Base-by-base conservation (phyloP, 331 rosid genomes). In the Acacia concinna region DNA sequence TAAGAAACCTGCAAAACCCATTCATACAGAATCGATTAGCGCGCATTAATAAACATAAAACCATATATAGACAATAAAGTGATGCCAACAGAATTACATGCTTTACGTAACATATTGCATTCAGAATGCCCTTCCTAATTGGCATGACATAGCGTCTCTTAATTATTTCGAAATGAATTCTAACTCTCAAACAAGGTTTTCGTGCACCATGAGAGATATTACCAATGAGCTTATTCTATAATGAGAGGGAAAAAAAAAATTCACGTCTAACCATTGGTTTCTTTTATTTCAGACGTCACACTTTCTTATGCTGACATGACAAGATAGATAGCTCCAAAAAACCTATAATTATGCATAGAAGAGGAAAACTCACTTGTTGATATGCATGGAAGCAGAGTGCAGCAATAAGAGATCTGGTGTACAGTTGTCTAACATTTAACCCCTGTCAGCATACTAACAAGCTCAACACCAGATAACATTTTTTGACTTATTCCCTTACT, bases 361-460 rank as follows among this genome's bases (percentile, higher is more conserved):
- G 70, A 47, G 74, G 57, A 76, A 30, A 54, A 77, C 91, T 82
- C 62, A 93, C 99, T 90, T 96, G 99, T 83, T 96, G 99, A 82
- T 96, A 96, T n/a, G 97, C 97, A 54, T 96, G 99, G 92, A 88
- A 96, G 85, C 97, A 91, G 59, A 96, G 90, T 65, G 98, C 99
- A 82, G 98, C 99, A 57, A 96, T 34, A 83, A 96, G 85, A 68
- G 97, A 87, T 88, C 98, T 85, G 23, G 67, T 74, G 84, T 78
- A 89, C 13, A 96, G 17, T 85, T 91, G 92, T 5, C 83, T 84
- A 74, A 96, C 81, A 81, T 88, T 84, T 78, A 96, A 84, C 46
- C 99, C 97, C 99, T 96, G 91, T 44, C 44, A 78, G 10, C 15
- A 38, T 4, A 43, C 66, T 71, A 79, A 76, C 25, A 31, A 23